Conservation (phyloP, 495 filamentous ascomycete genomes). For the Amniculicola lignicola region DNA sequence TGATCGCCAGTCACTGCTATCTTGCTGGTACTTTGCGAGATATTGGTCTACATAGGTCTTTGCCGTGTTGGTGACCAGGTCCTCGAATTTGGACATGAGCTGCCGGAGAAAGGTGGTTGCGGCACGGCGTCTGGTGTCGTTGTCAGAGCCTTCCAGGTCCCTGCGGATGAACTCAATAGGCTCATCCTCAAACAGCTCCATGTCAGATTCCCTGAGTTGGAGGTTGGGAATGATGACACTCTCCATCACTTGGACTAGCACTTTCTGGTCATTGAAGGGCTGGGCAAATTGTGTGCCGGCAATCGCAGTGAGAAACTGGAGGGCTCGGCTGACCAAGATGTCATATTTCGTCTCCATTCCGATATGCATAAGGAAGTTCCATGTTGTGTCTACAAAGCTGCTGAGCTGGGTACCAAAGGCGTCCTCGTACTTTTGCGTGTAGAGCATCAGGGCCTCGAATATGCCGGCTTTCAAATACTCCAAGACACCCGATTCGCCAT, state of each 20-base stretch:
- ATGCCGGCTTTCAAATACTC: slow-evolving; percentile 89
- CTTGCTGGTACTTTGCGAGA: slow-evolving; percentile 62
- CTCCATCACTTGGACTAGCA: slow-evolving; percentile 79
- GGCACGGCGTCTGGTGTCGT: slow-evolving; percentile 83
- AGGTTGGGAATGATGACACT: slow-evolving; percentile 95
- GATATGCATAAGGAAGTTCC: slow-evolving; percentile 82
- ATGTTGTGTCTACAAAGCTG: slow-evolving; percentile 81
- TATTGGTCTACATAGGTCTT: slow-evolving; percentile 78
- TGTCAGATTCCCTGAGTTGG: slow-evolving; percentile 81
- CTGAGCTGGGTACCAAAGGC: slow-evolving; percentile 75
- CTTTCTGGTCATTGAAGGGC: slow-evolving; percentile 75
- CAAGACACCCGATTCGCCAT: slow-evolving; percentile 76
- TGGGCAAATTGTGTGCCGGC: slow-evolving; percentile 73
- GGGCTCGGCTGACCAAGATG: slow-evolving; percentile 86
- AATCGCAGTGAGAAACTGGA: slow-evolving; percentile 91
- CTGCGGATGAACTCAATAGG: slow-evolving; percentile 97
- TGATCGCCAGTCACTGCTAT: slow-evolving; percentile 82
- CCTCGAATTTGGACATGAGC: slow-evolving; percentile 83
- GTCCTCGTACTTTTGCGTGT: slow-evolving; percentile 89
- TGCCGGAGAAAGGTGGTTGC: slow-evolving; percentile 90
- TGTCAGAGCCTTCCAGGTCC: slow-evolving; percentile 94
- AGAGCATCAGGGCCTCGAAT: slow-evolving; percentile 81
- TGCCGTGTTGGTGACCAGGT: slow-evolving; percentile 75
- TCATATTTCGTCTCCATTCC: slow-evolving; percentile 90
- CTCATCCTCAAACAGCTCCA: slow-evolving; percentile 96